These are phyloP conservation scores for Aspergillus cristatus DNA, from an alignment of 495 filamentous ascomycete genomes.

Conservation along the genomic window DNA sequence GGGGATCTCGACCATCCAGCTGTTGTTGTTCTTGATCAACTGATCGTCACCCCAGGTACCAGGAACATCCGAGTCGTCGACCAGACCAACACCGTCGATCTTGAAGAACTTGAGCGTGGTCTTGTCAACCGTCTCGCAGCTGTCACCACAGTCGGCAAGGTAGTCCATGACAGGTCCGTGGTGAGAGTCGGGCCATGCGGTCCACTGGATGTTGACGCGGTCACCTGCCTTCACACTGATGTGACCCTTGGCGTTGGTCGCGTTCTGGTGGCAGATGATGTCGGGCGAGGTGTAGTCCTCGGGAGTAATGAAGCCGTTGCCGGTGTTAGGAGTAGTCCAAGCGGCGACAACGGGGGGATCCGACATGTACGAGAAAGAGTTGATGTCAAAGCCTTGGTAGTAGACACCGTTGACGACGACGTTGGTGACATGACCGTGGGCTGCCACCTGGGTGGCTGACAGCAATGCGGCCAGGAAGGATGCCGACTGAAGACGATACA, in stretches of 20 bases:
- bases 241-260: constrained; percentile 35
- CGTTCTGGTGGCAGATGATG: constrained; percentile 45
- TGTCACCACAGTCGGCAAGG: constrained; percentile 53
- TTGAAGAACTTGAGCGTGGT: constrained; percentile 56
- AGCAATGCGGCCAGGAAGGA: constrained; percentile 12
- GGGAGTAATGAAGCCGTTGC: constrained; percentile 45
- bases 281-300: background rate
- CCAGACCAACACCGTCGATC: constrained; percentile 51
- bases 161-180: constrained; percentile 61
- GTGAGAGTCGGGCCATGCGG: constrained; percentile 50
- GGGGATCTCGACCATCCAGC: constrained; percentile 56
- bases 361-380: constrained; percentile 13
- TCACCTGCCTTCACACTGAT: constrained; percentile 41
- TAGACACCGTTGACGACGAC: constrained; percentile 43
- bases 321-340: constrained; percentile 39
- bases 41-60: constrained; percentile 53
- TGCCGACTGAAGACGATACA: constrained; percentile 6
- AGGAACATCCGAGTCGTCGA: constrained; percentile 30
- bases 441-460: constrained; percentile 30
- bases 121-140: constrained; percentile 50
- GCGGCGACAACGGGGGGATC: constrained; percentile 33
- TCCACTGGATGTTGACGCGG: constrained; percentile 46
- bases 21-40: constrained; percentile 51
- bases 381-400: constrained; percentile 19
- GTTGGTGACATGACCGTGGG: constrained; percentile 45